A percentile compares a stretch with the other conserved stretches of the same genome.
Conservation (phyloP, 176 grass and related monocot genomes). For the Triticum monococcum region DNA sequence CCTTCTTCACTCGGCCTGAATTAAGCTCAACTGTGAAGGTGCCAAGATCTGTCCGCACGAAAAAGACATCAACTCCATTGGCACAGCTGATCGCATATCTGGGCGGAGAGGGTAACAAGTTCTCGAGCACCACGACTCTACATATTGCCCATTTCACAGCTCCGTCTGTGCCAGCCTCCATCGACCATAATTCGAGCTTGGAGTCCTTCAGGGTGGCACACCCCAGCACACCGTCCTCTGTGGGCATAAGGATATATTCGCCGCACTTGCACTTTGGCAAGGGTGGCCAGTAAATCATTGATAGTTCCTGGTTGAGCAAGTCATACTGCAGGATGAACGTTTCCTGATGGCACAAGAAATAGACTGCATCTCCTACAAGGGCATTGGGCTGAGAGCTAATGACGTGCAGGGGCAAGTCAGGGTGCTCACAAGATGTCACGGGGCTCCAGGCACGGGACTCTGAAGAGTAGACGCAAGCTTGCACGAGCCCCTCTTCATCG, state of each 20-base stretch:
- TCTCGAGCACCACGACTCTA: not conserved
- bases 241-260: not conserved
- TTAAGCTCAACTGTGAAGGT: not conserved
- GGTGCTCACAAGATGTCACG: not conserved
- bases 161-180: not conserved
- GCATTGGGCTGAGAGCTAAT: not conserved
- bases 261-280: not conserved
- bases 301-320: not conserved
- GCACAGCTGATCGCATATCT: not conserved
- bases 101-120: not conserved
- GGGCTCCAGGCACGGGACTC: not conserved
- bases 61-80: not conserved
- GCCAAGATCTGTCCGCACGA: not conserved
- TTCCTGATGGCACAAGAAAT: not conserved
- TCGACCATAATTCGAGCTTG: not conserved
- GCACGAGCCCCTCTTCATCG: not conserved
- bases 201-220: not conserved
- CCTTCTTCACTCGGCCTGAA: not conserved
- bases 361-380: not conserved
- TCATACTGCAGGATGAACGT: not conserved
- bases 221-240: not conserved
- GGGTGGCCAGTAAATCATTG: not conserved
- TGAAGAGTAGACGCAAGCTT: not conserved
- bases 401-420: not conserved
- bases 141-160: not conserved